A percentile compares a stretch with the other conserved stretches of the same genome.
These are phyloP conservation scores for Alternaria arborescens DNA, from an alignment of 2,329 filamentous ascomycete species.

Conservation along the genomic window DNA sequence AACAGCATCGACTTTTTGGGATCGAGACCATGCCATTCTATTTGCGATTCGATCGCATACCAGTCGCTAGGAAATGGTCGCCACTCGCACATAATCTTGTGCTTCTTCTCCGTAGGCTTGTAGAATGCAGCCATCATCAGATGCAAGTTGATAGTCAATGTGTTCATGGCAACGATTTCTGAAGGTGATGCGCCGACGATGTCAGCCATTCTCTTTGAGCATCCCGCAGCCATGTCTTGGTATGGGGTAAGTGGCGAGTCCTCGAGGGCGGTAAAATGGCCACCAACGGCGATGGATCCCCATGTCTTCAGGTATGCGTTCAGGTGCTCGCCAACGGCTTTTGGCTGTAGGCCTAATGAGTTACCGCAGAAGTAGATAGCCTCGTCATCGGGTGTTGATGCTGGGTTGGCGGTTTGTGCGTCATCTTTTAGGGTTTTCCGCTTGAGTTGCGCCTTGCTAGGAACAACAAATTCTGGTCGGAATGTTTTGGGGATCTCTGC, in stretches of 20 bases:
- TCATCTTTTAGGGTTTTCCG: constrained; percentile 62
- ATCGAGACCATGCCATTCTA: constrained; percentile 74
- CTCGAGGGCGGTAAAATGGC: constrained; percentile 76
- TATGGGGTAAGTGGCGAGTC: constrained; percentile 76
- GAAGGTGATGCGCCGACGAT: constrained; percentile 75
- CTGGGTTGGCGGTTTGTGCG: constrained; percentile 31
- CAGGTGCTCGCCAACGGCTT: constrained; percentile 70
- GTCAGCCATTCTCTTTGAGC: constrained; percentile 72
- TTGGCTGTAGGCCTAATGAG: constrained; percentile 84
- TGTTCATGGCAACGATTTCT: constrained; percentile 89
- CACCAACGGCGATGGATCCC: constrained; percentile 82
- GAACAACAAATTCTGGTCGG: constrained; percentile 77
- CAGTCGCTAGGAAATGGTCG: constrained; percentile 90
- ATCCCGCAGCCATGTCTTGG: constrained; percentile 79
- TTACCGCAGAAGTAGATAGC: constrained; percentile 88
- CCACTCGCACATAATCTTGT: constrained; percentile 86
- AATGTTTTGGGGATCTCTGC: constrained; percentile 49
- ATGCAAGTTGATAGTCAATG: constrained; percentile 81
- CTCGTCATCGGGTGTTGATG: constrained; percentile 51
- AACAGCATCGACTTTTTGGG: constrained; percentile 74
- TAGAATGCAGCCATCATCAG: constrained; percentile 88
- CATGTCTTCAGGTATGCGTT: constrained; percentile 80
- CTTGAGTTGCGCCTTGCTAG: constrained; percentile 75
- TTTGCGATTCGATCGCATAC: constrained; percentile 84
- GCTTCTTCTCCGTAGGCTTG: constrained; percentile 68